phyloP scores from a whole-genome alignment of 805 yeast genomes.

The Pichia heedii region DNA sequence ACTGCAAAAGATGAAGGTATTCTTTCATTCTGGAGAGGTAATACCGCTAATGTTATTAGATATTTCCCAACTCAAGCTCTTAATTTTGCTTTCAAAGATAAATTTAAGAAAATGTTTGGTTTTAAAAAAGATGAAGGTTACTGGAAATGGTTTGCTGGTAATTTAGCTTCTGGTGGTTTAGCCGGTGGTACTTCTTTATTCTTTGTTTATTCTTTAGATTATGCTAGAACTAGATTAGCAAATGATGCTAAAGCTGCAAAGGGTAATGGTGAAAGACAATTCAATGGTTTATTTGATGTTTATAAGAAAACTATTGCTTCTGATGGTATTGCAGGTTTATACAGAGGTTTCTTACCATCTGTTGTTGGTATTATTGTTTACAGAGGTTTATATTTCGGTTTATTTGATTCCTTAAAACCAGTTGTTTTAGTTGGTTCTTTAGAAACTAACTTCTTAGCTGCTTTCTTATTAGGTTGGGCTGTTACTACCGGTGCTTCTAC shows the following conservation, averaged over 20 bases:
- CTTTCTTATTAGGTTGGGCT: conserved; percentile 95
- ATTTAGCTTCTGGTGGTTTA: conserved; percentile 97
- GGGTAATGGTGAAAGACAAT: conserved; percentile 76
- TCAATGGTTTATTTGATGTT: conserved; percentile 94
- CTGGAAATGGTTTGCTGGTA: conserved; percentile 94
- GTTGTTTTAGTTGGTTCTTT: conserved; percentile 88
- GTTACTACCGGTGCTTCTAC: conserved; percentile 98
- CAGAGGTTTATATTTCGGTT: conserved; percentile 99
- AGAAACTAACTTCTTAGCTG: conserved; percentile 90
- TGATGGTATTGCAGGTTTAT: conserved; percentile 97
- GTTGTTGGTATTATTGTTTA: conserved; percentile 95
- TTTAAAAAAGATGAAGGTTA: conserved; percentile 93
- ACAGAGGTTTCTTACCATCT: conserved; percentile 99
- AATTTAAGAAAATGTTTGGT: conserved; percentile 91
- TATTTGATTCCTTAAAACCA: conserved; percentile 94
- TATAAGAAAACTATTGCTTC: conserved; percentile 92
- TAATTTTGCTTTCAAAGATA: conserved; percentile 97
- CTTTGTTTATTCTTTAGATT: conserved; percentile 94
- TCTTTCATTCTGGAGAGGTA: conserved; percentile 97
- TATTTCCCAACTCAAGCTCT: conserved; percentile 99
- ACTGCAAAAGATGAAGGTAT: conserved; percentile 92
- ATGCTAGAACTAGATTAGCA: conserved; percentile 98
- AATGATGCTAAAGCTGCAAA: conserved; percentile 90
- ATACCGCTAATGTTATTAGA: conserved; percentile 97
- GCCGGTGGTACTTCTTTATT: conserved; percentile 95